Percentiles rank a stretch among this genome's conserved stretches.
Evolutionary conservation across 2,329 filamentous ascomycete genomes (phyloP).

Genomic region (Teratosphaeria pseudoeucalypti): DNA sequence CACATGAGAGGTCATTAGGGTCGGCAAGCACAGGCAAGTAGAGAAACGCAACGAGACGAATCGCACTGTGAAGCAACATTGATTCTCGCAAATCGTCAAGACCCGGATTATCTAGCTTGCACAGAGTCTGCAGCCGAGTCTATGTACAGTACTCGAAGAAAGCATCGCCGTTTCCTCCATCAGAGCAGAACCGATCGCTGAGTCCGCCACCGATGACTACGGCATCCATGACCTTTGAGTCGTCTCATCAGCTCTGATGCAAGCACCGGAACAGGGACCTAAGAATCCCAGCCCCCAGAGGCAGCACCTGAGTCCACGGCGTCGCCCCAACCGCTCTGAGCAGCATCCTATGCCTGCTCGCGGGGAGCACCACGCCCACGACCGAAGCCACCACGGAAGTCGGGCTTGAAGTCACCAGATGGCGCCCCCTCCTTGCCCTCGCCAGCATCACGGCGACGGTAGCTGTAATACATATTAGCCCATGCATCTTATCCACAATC

Average conservation of each 20-base stretch:
- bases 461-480: constrained; percentile 10
- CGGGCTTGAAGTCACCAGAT: constrained; percentile 80
- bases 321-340: constrained; percentile 5
- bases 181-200: not conserved
- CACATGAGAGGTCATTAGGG: not conserved
- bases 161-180: constrained; percentile 1
- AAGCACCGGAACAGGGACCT: not conserved
- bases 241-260: not conserved
- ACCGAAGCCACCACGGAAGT: constrained; percentile 55
- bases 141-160: constrained; percentile 1
- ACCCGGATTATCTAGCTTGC: constrained; percentile 19
- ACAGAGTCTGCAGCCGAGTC: constrained; percentile 13
- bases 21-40: not conserved
- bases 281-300: not conserved
- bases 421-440: constrained; percentile 67
- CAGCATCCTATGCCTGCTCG: constrained; percentile 28
- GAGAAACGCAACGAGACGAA: not conserved
- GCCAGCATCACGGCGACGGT: constrained; percentile 42
- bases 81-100: constrained; percentile 2
- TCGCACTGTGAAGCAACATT: not conserved
- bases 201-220: not conserved
- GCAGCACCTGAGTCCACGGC: constrained; percentile 1
- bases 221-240: not conserved
- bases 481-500: not conserved
- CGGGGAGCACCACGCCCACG: constrained; percentile 62